Base-by-base conservation (phyloP, 306 rosid species). In the Dalbergia cochinchinensis region DNA sequence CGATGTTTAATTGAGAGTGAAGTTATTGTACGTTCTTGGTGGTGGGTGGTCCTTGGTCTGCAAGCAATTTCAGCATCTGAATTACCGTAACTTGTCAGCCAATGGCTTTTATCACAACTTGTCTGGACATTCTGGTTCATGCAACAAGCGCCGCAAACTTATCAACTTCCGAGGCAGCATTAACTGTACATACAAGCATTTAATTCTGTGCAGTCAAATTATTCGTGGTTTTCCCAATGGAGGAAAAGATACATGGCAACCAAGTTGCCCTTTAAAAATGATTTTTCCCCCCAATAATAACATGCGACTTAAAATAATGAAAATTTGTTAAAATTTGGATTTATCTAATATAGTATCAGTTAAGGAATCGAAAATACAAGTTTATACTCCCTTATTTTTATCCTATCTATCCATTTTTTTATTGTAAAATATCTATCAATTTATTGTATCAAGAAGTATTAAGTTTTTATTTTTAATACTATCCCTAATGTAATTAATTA, bases 111-210 rank as follows among this genome's bases (percentile, higher is more conserved):
- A 57, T 68, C 80, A 34, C 53, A 60, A 76, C 82, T 82, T 82
- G 82, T 35, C 48, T 48, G 13, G 9, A 41, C 63, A 31, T 69
- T 54, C 34, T 18, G 69, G 31, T 55, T 42, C 12, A 57, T 76
- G 82, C 81, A 70, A 62, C 39, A 9, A 39, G 70, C 82, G 79
- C 86, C 82, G 82, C n/a, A n/a, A 83, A 77, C 50, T 70, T 48
- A 61, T 70, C 45, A 15, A 18, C 72, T 77, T 70, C 82, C 77
- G 2, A 74, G 55, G 57, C 71, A 48, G 14, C 6, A 33, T 16
- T 33, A 45, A 3, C 10, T 61, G 34, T 13, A 15, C 61, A 45
- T 22, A 8, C 39, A 9, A 34, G 64, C 77, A 19, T 47, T 7
- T n/a, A 70, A 11, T 71, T 79, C 26, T 39, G 83, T 48, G 78